Evolutionary conservation across 2,329 filamentous ascomycete species (phyloP), one percentile per base, ranked within the genome.

Genomic region (Claviceps pusilla): DNA sequence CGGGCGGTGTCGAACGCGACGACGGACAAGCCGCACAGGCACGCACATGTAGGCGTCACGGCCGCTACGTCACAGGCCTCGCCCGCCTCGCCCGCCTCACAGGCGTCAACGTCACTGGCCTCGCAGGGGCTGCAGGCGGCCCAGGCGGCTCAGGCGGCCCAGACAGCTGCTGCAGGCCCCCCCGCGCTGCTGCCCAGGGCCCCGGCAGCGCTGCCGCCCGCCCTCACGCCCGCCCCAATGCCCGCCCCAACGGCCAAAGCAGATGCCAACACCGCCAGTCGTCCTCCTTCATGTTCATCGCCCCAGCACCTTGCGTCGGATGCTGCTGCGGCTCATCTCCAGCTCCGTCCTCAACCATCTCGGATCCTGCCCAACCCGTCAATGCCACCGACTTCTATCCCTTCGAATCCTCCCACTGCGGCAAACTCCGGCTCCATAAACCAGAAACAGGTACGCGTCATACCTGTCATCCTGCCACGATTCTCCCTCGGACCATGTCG

Each of bases 361-460:
- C 39, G 24, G 45, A 14, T 46, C 10, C 50, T 33, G 31, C 51
- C 31, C 19, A 48, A 49, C 28, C 48, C 51, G 16, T 51, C 52
- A 49, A 56, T 56, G 45, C 55, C 55, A 43, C 51, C 55, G 4
- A 45, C 45, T 24, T 28, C 24, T 24, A n/a, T 19, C 10, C 39
- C 50, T 33, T 12, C 50, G 31, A 48, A 50, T n/a, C 35, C 19
- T 46, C 39, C 37, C 49, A 24, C 43, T 16, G 41, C 52, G 52
- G 35, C 49, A 24, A 33, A 39, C 39, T 12, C 49, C 19, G 14
- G 46, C 41, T 28, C 55, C 11, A 7, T 43, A 28, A 37, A n/a
- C 46, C 55, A 58, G 53, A 57, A 55, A 51, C 56, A 60, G 55
- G 56, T 59, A 48, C 24, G 55, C 28, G 31, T 28, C 33, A 24